Conservation (phyloP, 306 rosid species). For the Cucurbita maxima region DNA sequence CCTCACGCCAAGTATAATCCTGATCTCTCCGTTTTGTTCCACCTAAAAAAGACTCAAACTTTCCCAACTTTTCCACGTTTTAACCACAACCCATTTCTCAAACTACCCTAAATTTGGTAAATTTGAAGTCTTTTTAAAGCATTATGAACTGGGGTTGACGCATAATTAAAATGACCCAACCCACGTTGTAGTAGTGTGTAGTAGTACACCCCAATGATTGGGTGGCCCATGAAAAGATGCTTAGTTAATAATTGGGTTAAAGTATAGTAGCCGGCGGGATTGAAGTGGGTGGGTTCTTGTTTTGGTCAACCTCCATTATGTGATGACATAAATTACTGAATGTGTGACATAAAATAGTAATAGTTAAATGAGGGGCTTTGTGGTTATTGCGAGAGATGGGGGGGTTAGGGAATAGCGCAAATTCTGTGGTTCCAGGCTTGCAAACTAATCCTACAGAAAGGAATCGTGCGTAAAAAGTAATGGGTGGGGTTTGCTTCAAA, state of each 20-base stretch:
- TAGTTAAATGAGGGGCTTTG: no score
- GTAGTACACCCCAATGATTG: neutral
- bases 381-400: no score
- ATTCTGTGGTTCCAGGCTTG: constrained; percentile 67
- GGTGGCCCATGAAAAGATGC: constrained; percentile 7
- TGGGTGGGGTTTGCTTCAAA: constrained; percentile 95
- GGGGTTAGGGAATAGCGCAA: neutral
- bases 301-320: neutral
- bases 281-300: neutral
- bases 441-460: constrained; percentile 72
- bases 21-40: neutral
- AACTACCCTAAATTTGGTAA: neutral
- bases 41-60: neutral
- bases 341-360: no score
- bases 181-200: neutral
- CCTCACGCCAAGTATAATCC: constrained; percentile 57
- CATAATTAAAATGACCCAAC: neutral
- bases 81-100: constrained; percentile 17
- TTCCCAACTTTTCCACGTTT: neutral
- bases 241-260: neutral
- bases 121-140: neutral
- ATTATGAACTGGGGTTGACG: neutral
- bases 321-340: no score
- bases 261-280: constrained; percentile 1
- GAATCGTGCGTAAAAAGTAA: constrained; percentile 79